Conservation (phyloP, 345 rosid species). For the Capsella bursapastoris region DNA sequence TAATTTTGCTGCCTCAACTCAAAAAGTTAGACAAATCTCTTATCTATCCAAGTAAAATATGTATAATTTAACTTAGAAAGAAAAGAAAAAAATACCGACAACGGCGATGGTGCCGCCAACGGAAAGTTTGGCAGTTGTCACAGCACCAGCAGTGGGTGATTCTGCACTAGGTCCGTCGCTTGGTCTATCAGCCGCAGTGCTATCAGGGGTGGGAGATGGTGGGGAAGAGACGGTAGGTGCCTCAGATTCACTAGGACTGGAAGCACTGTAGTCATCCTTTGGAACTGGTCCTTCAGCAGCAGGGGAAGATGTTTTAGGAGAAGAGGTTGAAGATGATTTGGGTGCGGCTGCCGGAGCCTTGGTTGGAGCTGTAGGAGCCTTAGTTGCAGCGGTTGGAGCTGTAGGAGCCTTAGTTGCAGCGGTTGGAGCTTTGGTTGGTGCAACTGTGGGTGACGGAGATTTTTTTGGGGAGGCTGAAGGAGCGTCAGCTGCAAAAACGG, state of each 20-base stretch:
- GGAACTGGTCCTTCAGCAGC: constrained; percentile 31
- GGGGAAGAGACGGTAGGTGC: constrained; percentile 24
- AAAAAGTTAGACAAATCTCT: constrained; percentile 1
- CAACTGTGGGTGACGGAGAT: constrained; percentile 37
- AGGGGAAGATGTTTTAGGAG: constrained; percentile 39
- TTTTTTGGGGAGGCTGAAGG: constrained; percentile 45
- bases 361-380: constrained; percentile 36
- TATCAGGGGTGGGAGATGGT: constrained; percentile 37
- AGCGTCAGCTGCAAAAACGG: constrained; percentile 46
- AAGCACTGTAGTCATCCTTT: constrained; percentile 36
- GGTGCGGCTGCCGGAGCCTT: constrained; percentile 33
- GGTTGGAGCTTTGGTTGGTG: constrained; percentile 38
- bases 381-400: constrained; percentile 23
- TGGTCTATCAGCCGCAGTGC: constrained; percentile 10
- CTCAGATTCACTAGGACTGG: constrained; percentile 37
- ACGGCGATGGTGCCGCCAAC: not conserved
- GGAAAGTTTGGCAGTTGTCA: constrained; percentile 18
- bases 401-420: constrained; percentile 37
- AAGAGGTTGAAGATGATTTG: constrained; percentile 31
- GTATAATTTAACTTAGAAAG: constrained; percentile 27
- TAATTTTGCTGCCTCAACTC: constrained; percentile 15
- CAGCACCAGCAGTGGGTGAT: constrained; percentile 15
- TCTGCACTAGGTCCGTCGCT: constrained; percentile 32
- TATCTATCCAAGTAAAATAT: constrained; percentile 20
- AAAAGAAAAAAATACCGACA: constrained; percentile 23